Evolutionary conservation across 495 filamentous ascomycete species (phyloP).

Genomic region (Endocarpon pusillum): DNA sequence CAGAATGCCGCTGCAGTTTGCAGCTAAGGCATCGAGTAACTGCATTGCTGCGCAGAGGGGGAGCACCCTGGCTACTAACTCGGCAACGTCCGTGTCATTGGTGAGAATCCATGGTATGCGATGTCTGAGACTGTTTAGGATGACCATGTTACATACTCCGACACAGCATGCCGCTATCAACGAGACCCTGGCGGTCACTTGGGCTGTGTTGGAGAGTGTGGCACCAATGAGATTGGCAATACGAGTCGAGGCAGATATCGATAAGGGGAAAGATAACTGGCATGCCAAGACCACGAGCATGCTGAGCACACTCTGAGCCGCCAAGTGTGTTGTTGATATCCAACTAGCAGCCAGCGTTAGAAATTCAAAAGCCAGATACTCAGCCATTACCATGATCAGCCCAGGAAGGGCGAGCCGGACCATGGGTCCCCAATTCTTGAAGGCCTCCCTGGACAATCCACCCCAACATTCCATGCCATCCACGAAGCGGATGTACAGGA

Average conservation of each 20-base stretch:
- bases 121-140: slow-evolving; percentile 17
- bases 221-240: slow-evolving; percentile 55
- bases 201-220: slow-evolving; percentile 31
- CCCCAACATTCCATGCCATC: slow-evolving; percentile 36
- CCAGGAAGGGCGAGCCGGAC: slow-evolving; percentile 39
- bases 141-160: slow-evolving; percentile 17
- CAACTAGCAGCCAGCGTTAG: slow-evolving; percentile 34
- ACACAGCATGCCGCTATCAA: slow-evolving; percentile 14
- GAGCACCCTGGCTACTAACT: slow-evolving; percentile 11
- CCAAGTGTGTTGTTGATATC: slow-evolving; percentile 23
- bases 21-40: slow-evolving; percentile 13
- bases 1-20: slow-evolving; percentile 11
- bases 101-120: slow-evolving; percentile 21
- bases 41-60: slow-evolving; percentile 15
- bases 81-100: slow-evolving; percentile 19
- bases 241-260: slow-evolving; percentile 44
- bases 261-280: slow-evolving; percentile 44
- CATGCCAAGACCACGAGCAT: slow-evolving; percentile 38
- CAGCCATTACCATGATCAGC: slow-evolving; percentile 36
- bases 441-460: slow-evolving; percentile 29
- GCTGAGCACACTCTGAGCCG: slow-evolving; percentile 41
- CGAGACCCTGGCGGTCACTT: slow-evolving; percentile 16
- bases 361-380: slow-evolving; percentile 40
- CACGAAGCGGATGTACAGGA: slow-evolving; percentile 33
- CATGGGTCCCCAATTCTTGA: slow-evolving; percentile 38